Conservation (phyloP, 2,329 filamentous ascomycete species). For the Trichoderma brevicompactum region DNA sequence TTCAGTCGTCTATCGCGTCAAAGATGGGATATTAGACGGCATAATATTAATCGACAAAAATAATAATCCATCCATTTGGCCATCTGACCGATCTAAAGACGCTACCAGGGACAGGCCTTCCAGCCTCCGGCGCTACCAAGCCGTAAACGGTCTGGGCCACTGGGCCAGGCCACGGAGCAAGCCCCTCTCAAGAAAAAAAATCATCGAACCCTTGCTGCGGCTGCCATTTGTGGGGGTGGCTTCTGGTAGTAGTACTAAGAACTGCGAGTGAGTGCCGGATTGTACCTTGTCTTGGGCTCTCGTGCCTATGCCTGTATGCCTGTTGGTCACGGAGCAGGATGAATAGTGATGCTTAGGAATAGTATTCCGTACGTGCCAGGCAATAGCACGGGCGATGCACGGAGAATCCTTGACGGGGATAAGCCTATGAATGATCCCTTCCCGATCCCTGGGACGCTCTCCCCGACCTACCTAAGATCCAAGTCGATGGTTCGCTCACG, state of each 20-base stretch:
- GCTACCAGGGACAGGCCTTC: constrained; percentile 24
- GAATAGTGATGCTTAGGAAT: neutral
- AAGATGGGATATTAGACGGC: constrained; percentile 3
- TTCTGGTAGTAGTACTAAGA: neutral
- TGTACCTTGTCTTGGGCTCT: neutral
- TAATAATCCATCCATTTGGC: constrained; percentile 5
- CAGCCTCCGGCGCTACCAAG: constrained; percentile 10
- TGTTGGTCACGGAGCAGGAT: neutral
- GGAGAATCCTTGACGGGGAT: neutral
- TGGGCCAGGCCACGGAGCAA: neutral
- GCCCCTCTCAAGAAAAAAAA: constrained; percentile 1
- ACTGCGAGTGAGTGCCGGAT: constrained; percentile 22
- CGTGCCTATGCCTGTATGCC: neutral
- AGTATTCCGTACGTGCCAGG: neutral
- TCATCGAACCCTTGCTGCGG: constrained; percentile 10
- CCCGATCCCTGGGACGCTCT: constrained; percentile 20
- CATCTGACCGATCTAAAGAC: constrained; percentile 26
- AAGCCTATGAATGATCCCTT: neutral
- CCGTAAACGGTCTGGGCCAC: constrained; percentile 9
- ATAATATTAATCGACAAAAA: constrained; percentile 8
- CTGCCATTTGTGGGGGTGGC: constrained; percentile 27
- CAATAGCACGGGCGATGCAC: neutral
- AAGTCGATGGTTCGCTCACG: constrained; percentile 19
- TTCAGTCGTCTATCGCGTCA: constrained; percentile 26
- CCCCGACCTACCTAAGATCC: constrained; percentile 1